Evolutionary conservation across 192 early-diverging fungal genomes (phyloP).

Genomic region (Coemansia javaensis): DNA sequence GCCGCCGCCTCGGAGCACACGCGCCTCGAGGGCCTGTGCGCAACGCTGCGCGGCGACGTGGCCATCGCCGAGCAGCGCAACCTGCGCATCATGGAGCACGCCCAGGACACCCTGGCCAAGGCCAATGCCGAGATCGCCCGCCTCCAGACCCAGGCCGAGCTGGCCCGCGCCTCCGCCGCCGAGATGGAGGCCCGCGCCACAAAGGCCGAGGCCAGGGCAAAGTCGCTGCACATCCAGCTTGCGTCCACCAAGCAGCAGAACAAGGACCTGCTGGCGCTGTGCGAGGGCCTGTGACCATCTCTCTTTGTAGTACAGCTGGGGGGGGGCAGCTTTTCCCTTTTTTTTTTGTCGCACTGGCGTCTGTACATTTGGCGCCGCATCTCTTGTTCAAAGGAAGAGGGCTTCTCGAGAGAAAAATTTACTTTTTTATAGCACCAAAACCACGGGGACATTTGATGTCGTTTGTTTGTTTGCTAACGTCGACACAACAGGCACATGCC

Average conservation of each 20-base stretch:
- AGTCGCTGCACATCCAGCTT: slow-evolving; percentile 33
- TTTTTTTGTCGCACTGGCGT: no score
- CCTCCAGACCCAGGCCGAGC: slow-evolving; percentile 2
- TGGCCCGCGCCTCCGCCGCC: slow-evolving; percentile 2
- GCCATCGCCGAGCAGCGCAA: slow-evolving; percentile 38
- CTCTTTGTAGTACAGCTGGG: background rate
- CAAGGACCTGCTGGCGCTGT: slow-evolving; percentile 24
- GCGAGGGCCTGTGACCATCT: slow-evolving; percentile 13
- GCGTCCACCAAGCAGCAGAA: slow-evolving; percentile 21
- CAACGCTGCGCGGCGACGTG: slow-evolving; percentile 24
- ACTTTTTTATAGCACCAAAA: no score
- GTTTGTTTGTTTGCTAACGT: no score
- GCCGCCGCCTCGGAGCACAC: slow-evolving; percentile 15
- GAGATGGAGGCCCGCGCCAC: slow-evolving; percentile 1
- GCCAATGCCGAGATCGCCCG: slow-evolving; percentile 36
- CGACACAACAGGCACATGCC: no score
- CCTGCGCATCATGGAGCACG: slow-evolving; percentile 30
- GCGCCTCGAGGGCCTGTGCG: slow-evolving; percentile 15
- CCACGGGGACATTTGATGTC: no score
- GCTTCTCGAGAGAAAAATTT: no score
- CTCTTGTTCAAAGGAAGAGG: no score
- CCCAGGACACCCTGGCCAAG: slow-evolving; percentile 28
- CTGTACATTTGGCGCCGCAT: no score
- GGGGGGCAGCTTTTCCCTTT: no score
- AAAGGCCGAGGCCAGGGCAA: slow-evolving; percentile 19